Percentiles rank a stretch among this genome's conserved stretches.
Conservation (phyloP, 108 stramenopile genomes). For the Discostella stelligeroides region DNA sequence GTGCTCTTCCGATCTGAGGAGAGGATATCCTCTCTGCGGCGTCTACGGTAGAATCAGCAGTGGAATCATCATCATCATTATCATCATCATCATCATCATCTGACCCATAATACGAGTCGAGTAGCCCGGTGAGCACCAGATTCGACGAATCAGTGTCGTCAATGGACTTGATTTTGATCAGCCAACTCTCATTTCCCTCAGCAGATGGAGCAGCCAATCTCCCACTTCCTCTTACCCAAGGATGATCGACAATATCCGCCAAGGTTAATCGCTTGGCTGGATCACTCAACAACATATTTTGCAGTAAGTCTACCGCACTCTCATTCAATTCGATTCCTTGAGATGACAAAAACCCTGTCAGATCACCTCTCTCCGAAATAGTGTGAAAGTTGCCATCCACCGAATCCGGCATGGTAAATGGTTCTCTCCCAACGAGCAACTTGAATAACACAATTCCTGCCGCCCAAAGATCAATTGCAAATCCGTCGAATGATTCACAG, state of each 20-base stretch:
- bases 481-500: conserved; percentile 75
- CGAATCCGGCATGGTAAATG: conserved; percentile 65
- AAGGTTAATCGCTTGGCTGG: conserved; percentile 72
- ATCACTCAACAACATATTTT: conserved; percentile 74
- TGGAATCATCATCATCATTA: background rate
- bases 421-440: conserved; percentile 76
- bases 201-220: background rate
- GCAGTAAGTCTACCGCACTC: conserved; percentile 71
- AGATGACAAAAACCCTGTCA: conserved; percentile 43
- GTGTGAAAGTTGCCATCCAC: conserved; percentile 62
- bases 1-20: no score
- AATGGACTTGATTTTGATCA: conserved; percentile 2
- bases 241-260: conserved; percentile 72
- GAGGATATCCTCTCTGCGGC: background rate
- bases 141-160: background rate
- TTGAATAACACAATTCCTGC: conserved; percentile 88
- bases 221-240: conserved; percentile 57
- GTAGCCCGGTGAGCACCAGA: conserved; percentile 4
- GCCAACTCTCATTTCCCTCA: background rate
- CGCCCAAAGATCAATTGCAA: conserved; percentile 92
- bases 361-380: conserved; percentile 55
- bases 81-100: background rate
- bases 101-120: background rate
- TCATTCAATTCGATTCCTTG: conserved; percentile 56
- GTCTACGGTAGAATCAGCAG: background rate